Conservation (phyloP, 768 basidiomycete genomes). For the Mycena rosella region DNA sequence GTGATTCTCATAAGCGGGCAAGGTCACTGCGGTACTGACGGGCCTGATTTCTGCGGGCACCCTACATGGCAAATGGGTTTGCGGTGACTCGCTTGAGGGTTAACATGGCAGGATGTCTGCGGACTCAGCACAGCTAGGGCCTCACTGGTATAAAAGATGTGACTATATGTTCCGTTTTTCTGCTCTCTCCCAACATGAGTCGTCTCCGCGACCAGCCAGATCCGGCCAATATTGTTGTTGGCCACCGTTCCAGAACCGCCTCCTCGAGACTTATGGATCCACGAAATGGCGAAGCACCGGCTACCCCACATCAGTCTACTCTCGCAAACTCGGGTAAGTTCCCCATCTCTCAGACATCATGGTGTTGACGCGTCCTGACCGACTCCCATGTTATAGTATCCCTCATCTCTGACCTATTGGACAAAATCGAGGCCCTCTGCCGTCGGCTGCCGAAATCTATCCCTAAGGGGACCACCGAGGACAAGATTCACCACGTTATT, state of each 20-base stretch:
- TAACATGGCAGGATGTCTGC: too few relatives aligned
- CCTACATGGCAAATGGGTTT: too few relatives aligned
- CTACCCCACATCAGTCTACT: not conserved
- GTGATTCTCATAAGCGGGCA: too few relatives aligned
- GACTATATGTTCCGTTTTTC: not conserved
- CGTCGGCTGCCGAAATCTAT: not conserved
- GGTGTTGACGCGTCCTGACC: not conserved
- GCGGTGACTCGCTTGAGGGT: too few relatives aligned
- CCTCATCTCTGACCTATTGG: not conserved
- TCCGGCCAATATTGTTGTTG: not conserved
- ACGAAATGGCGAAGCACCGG: not conserved
- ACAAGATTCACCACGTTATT: conserved; percentile 1
- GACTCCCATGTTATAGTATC: not conserved
- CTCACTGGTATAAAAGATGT: too few relatives aligned
- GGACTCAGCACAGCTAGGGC: too few relatives aligned
- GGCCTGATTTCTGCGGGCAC: too few relatives aligned
- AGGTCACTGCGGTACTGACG: too few relatives aligned
- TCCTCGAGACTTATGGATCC: not conserved
- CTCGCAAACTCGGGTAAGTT: not conserved
- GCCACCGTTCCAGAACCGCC: not conserved
- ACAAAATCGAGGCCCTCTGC: not conserved
- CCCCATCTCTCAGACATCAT: not conserved
- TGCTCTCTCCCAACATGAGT: not conserved
- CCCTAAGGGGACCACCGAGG: not conserved
- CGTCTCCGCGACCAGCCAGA: not conserved